Base-by-base conservation (phyloP, 257 asterid species). In the Solanum tarapatanum region DNA sequence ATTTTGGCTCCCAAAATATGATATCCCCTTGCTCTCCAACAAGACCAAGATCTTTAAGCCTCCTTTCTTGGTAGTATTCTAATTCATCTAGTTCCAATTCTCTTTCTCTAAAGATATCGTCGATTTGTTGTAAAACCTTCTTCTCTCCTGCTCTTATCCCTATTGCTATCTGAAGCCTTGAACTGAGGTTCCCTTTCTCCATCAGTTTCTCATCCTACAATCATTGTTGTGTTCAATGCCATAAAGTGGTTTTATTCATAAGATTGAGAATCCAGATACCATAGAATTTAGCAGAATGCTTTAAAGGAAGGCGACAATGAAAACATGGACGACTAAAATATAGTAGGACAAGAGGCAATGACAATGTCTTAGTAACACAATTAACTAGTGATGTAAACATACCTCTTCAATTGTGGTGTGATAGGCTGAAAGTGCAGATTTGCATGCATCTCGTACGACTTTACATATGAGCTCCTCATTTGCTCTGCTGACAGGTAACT, bases 21-120 rank as follows among this genome's bases (percentile, higher is more conserved):
- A 97, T 95, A 17, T 97, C 99, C 85, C 99, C 99, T 93, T 96
- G 98, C 82, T 97, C 99, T 68, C 99, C 99, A 70, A 97, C 98
- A 24, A 97, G 92, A 85, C 99, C 99, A 89, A 96, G 99, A 92
- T 95, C 98, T 87, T 97, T 96, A 68, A 97, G 96, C 93, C 99
- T 92, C 89, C 99, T 93, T 90, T 97, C 99, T 88, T 96, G 99
- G 90, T 96, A 96, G 89, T 97, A 96, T 88, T 97, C 99, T 14
- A 97, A 91, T 55, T 88, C 91, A 89, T 94, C 96, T 51, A 97
- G 87, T 91, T 97, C 99, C 43, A 90, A 3, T 88, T 97, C 99
- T 69, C 98, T 93, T 70, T 92, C 98, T 55, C 87, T 87, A 58
- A 97, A 97, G 70, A 96, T 90, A 32, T 91, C 91, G 64, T 93